A percentile compares a stretch with the other conserved stretches of the same genome.
Evolutionary conservation across 352 stramenopile species (phyloP).

Genomic region (Pythium scleroteichum): DNA sequence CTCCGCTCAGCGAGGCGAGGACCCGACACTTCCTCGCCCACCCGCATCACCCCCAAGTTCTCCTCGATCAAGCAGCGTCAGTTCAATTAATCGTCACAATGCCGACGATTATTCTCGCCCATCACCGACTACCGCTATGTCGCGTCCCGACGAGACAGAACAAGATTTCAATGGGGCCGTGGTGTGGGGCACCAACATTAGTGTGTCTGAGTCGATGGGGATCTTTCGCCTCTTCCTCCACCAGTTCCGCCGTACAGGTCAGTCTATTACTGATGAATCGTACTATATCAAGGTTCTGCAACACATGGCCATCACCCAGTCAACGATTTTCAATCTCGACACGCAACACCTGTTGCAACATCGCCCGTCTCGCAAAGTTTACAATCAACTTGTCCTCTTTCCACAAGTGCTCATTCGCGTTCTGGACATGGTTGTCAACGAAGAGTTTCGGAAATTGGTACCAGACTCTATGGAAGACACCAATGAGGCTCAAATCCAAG

Average conservation of each 20-base stretch:
- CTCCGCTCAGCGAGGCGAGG: not conserved
- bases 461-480: conserved; percentile 44
- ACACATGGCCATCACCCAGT: conserved; percentile 80
- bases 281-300: conserved; percentile 82
- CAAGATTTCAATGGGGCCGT: conserved; percentile 77
- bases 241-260: conserved; percentile 61
- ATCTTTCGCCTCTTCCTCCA: conserved; percentile 90
- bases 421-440: conserved; percentile 95
- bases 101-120: conserved; percentile 32
- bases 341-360: conserved; percentile 90
- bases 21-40: conserved; percentile 47
- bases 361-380: conserved; percentile 84
- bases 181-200: conserved; percentile 94
- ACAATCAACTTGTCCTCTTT: conserved; percentile 97
- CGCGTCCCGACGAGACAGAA: conserved; percentile 30
- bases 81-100: conserved; percentile 16
- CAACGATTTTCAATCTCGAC: conserved; percentile 90
- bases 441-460: conserved; percentile 75
- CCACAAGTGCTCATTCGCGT: conserved; percentile 95
- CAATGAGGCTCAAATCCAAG: conserved; percentile 87
- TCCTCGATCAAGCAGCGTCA: conserved; percentile 45
- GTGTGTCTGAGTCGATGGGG: conserved; percentile 90
- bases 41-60: conserved; percentile 67
- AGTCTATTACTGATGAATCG: conserved; percentile 41
- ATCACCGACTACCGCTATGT: conserved; percentile 6